Conservation (phyloP, 2,329 filamentous ascomycete genomes). For the Xylaria sp. region DNA sequence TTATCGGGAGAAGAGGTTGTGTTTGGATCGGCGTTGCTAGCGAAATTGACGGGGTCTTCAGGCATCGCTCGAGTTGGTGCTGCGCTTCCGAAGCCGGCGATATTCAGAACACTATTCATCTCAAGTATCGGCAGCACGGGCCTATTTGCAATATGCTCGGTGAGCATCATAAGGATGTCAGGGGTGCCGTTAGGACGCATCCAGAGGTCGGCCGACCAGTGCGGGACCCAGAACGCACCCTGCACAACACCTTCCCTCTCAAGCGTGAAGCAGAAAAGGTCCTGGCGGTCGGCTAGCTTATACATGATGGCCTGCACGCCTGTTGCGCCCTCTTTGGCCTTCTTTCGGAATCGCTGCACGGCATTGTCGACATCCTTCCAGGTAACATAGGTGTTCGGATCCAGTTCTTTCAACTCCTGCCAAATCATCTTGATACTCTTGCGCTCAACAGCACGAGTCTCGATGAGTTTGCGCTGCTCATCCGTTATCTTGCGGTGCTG, state of each 20-base stretch:
- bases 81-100: slow-evolving; percentile 18
- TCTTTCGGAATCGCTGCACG: slow-evolving; percentile 45
- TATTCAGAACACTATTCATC: slow-evolving; percentile 45
- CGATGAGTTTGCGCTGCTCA: slow-evolving; percentile 43
- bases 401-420: slow-evolving; percentile 39
- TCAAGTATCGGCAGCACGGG: slow-evolving; percentile 45
- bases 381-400: slow-evolving; percentile 41
- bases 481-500: slow-evolving; percentile 45
- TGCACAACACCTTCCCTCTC: slow-evolving; percentile 41
- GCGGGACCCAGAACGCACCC: slow-evolving; percentile 46
- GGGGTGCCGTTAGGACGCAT: slow-evolving; percentile 41
- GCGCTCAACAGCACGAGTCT: slow-evolving; percentile 41
- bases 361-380: slow-evolving; percentile 45
- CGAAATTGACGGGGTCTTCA: slow-evolving; percentile 23
- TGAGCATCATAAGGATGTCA: slow-evolving; percentile 45
- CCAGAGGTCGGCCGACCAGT: slow-evolving; percentile 44
- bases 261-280: slow-evolving; percentile 43
- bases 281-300: slow-evolving; percentile 43
- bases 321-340: slow-evolving; percentile 44
- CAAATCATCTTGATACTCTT: slow-evolving; percentile 42
- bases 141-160: slow-evolving; percentile 43
- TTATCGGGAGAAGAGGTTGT: slow-evolving; percentile 6
- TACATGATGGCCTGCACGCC: slow-evolving; percentile 45
- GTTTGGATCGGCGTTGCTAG: not conserved
- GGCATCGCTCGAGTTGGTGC: slow-evolving; percentile 23